A percentile compares a stretch with the other conserved stretches of the same genome.
Evolutionary conservation across 2,329 filamentous ascomycete species (phyloP).

Genomic region (Pseudodiploospora longispora): DNA sequence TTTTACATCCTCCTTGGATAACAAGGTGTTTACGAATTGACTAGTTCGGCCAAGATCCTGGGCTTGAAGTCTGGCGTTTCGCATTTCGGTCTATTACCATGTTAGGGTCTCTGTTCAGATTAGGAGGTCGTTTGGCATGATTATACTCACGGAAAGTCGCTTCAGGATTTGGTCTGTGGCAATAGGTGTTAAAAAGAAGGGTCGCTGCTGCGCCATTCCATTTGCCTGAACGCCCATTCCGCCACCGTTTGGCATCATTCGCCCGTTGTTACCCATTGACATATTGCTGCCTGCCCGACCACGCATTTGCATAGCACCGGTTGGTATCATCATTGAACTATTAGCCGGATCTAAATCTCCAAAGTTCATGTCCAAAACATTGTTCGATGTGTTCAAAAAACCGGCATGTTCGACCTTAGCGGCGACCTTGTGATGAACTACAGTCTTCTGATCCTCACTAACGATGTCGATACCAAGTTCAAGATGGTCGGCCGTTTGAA

Average conservation of each 20-base stretch:
- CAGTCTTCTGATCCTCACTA: constrained; percentile 95
- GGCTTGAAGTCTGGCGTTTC: constrained; percentile 77
- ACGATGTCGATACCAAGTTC: constrained; percentile 98
- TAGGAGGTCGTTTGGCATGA: not conserved
- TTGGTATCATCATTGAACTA: constrained; percentile 61
- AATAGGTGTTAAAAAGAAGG: constrained; percentile 80
- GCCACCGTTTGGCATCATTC: constrained; percentile 44
- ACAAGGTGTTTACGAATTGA: constrained; percentile 68
- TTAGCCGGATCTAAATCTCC: constrained; percentile 82
- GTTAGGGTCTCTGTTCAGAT: constrained; percentile 13
- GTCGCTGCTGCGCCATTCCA: constrained; percentile 63
- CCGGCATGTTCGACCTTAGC: constrained; percentile 95
- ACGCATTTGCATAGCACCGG: constrained; percentile 61
- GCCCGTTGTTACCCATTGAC: constrained; percentile 54
- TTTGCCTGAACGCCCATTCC: constrained; percentile 44
- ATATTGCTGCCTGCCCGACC: constrained; percentile 61
- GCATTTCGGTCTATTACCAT: constrained; percentile 68
- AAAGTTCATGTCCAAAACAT: constrained; percentile 81
- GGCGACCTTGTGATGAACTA: constrained; percentile 96
- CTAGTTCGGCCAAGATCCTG: constrained; percentile 77
- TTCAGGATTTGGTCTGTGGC: constrained; percentile 95
- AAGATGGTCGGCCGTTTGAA: constrained; percentile 83
- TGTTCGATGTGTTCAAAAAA: constrained; percentile 65
- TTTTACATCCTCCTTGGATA: constrained; percentile 62
- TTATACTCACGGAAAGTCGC: constrained; percentile 26